Percentiles rank a stretch among this genome's conserved stretches.
Conservation (phyloP, 768 basidiomycete species). For the Fomitopsis serialis region DNA sequence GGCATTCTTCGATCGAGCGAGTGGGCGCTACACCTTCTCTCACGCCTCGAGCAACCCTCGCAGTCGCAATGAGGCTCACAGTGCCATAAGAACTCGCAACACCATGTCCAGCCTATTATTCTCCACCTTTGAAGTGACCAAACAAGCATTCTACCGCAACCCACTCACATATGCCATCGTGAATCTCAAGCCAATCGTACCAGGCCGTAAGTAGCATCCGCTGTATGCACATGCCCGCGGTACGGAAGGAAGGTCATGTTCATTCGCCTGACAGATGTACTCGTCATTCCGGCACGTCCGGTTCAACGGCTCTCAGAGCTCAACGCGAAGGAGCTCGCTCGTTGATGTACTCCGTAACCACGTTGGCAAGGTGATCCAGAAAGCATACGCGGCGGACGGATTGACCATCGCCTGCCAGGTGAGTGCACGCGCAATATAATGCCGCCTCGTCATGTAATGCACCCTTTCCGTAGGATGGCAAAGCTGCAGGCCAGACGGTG, state of each 20-base stretch:
- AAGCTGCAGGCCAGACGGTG: conserved; percentile 79
- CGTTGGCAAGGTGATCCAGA: conserved; percentile 77
- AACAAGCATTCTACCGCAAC: conserved; percentile 69
- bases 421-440: neutral
- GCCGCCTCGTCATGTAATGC: too few species aligned
- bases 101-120: conserved; percentile 44
- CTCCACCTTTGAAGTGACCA: conserved; percentile 75
- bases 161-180: conserved; percentile 79
- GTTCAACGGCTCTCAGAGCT: conserved; percentile 47
- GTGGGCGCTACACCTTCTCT: neutral
- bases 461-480: conserved; percentile 66
- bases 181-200: conserved; percentile 91
- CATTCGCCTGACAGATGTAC: conserved; percentile 37
- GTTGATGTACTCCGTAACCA: conserved; percentile 76
- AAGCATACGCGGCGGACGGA: conserved; percentile 74
- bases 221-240: neutral
- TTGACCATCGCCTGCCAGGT: conserved; percentile 89
- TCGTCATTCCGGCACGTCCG: conserved; percentile 47
- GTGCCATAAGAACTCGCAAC: too few species aligned
- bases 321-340: conserved; percentile 60
- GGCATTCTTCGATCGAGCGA: too few species aligned
- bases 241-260: neutral
- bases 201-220: conserved; percentile 94
- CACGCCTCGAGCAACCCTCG: too few species aligned
- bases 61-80: too few species aligned